phyloP scores from a whole-genome alignment of 345 rosid genomes.

The Barbarea vulgaris region DNA sequence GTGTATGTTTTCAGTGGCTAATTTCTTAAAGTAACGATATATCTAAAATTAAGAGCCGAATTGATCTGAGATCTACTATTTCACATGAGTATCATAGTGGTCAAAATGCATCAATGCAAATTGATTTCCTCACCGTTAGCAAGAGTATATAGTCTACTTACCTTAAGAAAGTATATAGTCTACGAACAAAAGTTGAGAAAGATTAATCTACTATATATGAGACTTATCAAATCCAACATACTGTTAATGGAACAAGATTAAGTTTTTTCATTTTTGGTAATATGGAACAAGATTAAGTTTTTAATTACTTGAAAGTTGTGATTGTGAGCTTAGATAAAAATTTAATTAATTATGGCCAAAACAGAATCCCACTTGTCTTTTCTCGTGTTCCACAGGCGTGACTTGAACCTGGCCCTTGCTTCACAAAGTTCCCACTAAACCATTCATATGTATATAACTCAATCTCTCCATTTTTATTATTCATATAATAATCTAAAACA shows the following conservation, averaged over 20 bases:
- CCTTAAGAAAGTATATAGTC: background rate
- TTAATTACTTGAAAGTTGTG: constrained; percentile 4
- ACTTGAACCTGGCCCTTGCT: constrained; percentile 36
- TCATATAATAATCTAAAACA: background rate
- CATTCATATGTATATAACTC: constrained; percentile 18
- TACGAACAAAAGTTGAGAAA: too few species aligned
- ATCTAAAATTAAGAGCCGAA: background rate
- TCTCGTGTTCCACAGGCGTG: constrained; percentile 39
- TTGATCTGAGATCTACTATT: background rate
- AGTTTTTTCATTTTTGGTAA: too few species aligned
- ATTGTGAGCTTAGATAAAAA: background rate
- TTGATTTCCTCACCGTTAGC: background rate
- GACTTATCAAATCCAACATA: too few species aligned
- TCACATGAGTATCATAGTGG: background rate
- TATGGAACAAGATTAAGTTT: background rate
- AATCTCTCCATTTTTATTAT: background rate
- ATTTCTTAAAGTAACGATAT: background rate
- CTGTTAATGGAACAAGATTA: too few species aligned
- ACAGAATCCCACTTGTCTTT: constrained; percentile 44
- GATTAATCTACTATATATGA: too few species aligned
- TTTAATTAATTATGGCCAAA: constrained; percentile 4
- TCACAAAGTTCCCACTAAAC: constrained; percentile 14
- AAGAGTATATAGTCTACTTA: background rate
- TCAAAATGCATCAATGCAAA: background rate
- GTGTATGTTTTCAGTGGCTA: background rate